Evolutionary conservation across 164 flowering plant genomes (phyloP), one percentile per base, ranked within the genome.

Genomic region (Magnolia kwangsiensis): DNA sequence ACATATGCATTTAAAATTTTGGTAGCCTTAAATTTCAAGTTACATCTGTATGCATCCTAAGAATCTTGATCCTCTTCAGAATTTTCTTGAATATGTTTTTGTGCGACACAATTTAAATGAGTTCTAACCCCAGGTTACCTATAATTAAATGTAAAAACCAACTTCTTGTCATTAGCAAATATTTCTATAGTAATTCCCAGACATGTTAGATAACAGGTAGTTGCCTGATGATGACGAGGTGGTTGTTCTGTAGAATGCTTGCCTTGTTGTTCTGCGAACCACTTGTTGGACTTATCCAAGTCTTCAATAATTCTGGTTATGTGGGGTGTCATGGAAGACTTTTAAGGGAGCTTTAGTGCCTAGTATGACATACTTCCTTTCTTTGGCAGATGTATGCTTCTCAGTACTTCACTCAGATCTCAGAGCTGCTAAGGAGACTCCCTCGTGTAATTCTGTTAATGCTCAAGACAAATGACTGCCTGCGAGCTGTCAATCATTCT

Each of bases 381-480:
- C 51, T 69, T 70, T 76, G 61, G 77, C 97, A 96, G 98, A 92
- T 91, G 96, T 96, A 94, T 81, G 99, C 98, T 68, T 90, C 97
- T 64, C 89, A 90, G 81, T 92, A 94, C 79, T 96, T 96, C 78
- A 80, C 90, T 76, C 88, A 96, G 83, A 92, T 96, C 71, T 83
- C 97, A 20, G 97, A 96, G 84, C 96, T 96, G 71, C 82, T 94
- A 29, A 81, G 91, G 77, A 87, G 97, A 82, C 82, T 96, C 73
- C 99, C 98, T 0, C 95, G 95, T 72, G 98, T 90, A 24, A 92
- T 96, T 79, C 81, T 96, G 72, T 78, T 96, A 72, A 88, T 96
- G 97, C 87, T 96, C 78, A 96, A 94, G 87, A 94, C 98, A 61
- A 94, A 96, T 83, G 99, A 96, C 81, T 96, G 99, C 85, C 80